Percentiles rank a stretch among this genome's conserved stretches.
phyloP scores from a whole-genome alignment of 495 filamentous ascomycete genomes.

The Pyrenula aspistea region DNA sequence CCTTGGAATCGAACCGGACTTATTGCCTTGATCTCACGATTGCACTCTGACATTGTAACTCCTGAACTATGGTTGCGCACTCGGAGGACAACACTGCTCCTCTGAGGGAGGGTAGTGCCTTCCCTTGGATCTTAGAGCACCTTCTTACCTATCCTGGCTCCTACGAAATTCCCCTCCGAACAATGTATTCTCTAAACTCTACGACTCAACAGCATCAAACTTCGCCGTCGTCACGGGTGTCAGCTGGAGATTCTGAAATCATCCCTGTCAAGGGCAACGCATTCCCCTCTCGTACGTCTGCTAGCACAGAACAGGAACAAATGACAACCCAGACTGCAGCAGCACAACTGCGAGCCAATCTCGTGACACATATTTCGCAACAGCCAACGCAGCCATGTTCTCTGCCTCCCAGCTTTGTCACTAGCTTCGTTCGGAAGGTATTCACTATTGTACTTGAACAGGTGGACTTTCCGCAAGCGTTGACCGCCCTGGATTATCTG shows the following conservation, averaged over 20 bases:
- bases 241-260: not conserved
- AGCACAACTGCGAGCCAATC: conserved; percentile 47
- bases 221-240: conserved; percentile 21
- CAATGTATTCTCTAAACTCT: conserved; percentile 64
- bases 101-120: conserved; percentile 26
- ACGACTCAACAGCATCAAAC: conserved; percentile 22
- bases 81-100: not conserved
- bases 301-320: conserved; percentile 21
- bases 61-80: not conserved
- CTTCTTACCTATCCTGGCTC: conserved; percentile 50
- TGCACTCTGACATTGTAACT: not conserved
- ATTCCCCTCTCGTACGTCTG: conserved; percentile 16
- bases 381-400: conserved; percentile 52
- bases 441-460: conserved; percentile 43
- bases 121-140: conserved; percentile 57
- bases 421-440: conserved; percentile 49
- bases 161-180: conserved; percentile 63
- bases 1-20: not conserved
- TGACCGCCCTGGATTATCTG: conserved; percentile 62
- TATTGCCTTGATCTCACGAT: not conserved
- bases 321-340: conserved; percentile 29
- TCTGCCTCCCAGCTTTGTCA: conserved; percentile 55
- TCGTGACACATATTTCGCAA: conserved; percentile 52
- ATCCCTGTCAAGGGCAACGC: conserved; percentile 19
- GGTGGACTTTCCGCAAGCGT: conserved; percentile 61